Evolutionary conservation across 1,139 yeast genomes (phyloP).

Genomic region (Ogataea hybrid): DNA sequence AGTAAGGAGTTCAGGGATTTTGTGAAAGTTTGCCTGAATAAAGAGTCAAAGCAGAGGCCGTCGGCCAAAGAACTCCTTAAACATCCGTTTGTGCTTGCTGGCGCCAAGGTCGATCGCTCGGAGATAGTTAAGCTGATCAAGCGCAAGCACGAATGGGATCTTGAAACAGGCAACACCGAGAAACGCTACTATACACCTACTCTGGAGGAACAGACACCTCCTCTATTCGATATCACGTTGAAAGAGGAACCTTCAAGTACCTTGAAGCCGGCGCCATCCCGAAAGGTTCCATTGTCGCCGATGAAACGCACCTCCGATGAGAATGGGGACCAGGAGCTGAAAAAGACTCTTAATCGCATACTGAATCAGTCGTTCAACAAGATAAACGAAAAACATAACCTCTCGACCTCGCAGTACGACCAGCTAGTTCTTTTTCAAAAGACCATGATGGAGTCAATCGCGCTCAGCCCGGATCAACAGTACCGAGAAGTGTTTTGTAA

Average conservation of each 20-base stretch:
- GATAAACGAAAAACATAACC: constrained; percentile 28
- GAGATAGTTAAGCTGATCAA: constrained; percentile 25
- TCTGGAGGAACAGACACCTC: neutral
- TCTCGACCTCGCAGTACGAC: constrained; percentile 34
- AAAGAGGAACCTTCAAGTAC: constrained; percentile 7
- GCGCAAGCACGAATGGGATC: constrained; percentile 31
- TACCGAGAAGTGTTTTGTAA: constrained; percentile 29
- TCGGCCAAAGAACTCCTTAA: constrained; percentile 39
- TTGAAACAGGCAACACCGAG: constrained; percentile 27
- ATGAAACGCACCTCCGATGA: neutral
- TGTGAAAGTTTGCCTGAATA: constrained; percentile 45
- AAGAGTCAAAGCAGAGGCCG: constrained; percentile 45
- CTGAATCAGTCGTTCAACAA: constrained; percentile 33
- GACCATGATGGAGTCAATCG: constrained; percentile 25
- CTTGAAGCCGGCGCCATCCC: constrained; percentile 6
- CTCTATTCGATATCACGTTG: constrained; percentile 12
- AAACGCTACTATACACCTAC: constrained; percentile 29
- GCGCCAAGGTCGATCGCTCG: constrained; percentile 15
- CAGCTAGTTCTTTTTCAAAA: constrained; percentile 31
- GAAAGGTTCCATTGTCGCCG: constrained; percentile 19
- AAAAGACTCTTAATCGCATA: constrained; percentile 28
- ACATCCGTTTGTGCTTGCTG: constrained; percentile 41
- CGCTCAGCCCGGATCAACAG: constrained; percentile 25
- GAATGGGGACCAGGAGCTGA: constrained; percentile 15
- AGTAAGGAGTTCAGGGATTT: constrained; percentile 41